These are phyloP conservation scores for Phtheirospermum japonicum DNA, from an alignment of 257 asterid species.

Conservation along the genomic window DNA sequence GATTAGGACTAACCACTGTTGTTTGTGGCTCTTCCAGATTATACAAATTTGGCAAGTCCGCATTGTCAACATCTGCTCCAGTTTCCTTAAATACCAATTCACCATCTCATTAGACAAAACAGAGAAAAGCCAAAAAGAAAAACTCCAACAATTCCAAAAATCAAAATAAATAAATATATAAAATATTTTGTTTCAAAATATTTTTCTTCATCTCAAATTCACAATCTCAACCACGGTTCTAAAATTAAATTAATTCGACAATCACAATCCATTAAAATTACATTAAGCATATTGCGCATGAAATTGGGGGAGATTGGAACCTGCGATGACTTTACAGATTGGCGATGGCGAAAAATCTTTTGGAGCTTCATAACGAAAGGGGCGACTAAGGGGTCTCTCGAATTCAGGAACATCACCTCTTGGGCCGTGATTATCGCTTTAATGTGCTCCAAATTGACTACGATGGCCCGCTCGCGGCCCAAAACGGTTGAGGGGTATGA, in stretches of 20 bases:
- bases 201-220: too few species aligned
- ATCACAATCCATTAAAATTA: too few species aligned
- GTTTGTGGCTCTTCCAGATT: constrained; percentile 68
- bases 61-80: constrained; percentile 66
- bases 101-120: constrained; percentile 20
- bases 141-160: too few species aligned
- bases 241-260: not conserved
- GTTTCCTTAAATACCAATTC: constrained; percentile 54
- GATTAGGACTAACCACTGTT: constrained; percentile 47
- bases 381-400: constrained; percentile 76
- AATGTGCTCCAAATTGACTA: constrained; percentile 87
- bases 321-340: constrained; percentile 75
- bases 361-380: constrained; percentile 89
- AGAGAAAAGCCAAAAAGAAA: too few species aligned
- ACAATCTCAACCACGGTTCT: too few species aligned
- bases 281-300: too few species aligned
- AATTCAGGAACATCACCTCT: constrained; percentile 76
- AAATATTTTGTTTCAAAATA: too few species aligned
- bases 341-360: constrained; percentile 64
- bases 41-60: constrained; percentile 79
- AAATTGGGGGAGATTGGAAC: constrained; percentile 32
- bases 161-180: too few species aligned
- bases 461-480: constrained; percentile 93
- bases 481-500: constrained; percentile 86
- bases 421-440: constrained; percentile 95